phyloP scores from a whole-genome alignment of 148 eudicot species.

The Chenopodium berlandieri region DNA sequence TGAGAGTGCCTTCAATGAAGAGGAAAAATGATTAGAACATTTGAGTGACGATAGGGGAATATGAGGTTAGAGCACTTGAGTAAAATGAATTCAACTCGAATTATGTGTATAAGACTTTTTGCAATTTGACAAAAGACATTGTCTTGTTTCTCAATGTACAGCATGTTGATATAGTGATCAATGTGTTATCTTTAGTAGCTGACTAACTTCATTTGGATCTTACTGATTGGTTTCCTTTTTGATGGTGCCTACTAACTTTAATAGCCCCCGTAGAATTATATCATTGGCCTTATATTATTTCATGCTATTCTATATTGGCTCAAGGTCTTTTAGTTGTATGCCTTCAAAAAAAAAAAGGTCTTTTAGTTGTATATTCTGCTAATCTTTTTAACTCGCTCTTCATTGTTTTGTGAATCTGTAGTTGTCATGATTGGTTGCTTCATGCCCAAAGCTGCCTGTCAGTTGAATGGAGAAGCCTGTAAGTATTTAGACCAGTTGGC shows the following conservation, averaged over 20 bases:
- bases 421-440: constrained; percentile 24
- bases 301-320: background rate
- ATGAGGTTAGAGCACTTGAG: background rate
- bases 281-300: background rate
- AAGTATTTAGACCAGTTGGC: constrained; percentile 22
- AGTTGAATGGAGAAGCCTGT: constrained; percentile 36
- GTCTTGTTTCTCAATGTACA: background rate
- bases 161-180: too few relatives aligned
- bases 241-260: background rate
- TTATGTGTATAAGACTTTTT: background rate
- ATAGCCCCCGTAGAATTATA: background rate
- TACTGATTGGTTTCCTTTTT: background rate
- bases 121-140: background rate
- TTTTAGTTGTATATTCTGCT: background rate
- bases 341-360: background rate
- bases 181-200: too few relatives aligned
- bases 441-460: constrained; percentile 6
- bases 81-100: background rate
- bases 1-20: background rate
- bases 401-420: constrained; percentile 12
- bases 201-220: too few relatives aligned
- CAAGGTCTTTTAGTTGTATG: too few relatives aligned
- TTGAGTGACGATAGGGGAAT: background rate
- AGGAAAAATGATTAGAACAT: background rate
- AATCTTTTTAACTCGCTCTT: background rate